phyloP scores from a whole-genome alignment of 1,284 basidiomycete species.

The Leccinum griseonigrum region DNA sequence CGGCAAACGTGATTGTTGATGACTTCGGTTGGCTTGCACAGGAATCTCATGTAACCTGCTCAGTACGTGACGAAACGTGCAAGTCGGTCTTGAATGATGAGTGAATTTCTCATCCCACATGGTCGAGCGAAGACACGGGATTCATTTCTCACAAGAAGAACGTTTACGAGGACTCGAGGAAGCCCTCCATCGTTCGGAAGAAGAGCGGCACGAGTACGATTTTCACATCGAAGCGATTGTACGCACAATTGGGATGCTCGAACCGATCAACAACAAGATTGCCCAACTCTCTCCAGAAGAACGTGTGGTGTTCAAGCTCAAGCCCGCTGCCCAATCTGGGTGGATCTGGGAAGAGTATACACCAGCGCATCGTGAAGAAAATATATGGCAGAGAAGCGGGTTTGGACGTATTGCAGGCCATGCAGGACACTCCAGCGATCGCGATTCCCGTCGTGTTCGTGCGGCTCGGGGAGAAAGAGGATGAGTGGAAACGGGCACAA shows the following conservation, averaged over 20 bases:
- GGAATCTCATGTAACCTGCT: conserved; percentile 90
- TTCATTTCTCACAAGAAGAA: conserved; percentile 95
- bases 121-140: conserved; percentile 90
- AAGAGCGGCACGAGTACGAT: conserved; percentile 98
- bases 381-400: conserved; percentile 91
- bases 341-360: conserved; percentile 88
- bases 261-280: conserved; percentile 92
- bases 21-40: conserved; percentile 30
- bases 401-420: conserved; percentile 83
- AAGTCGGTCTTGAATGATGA: conserved; percentile 95
- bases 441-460: conserved; percentile 91
- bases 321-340: conserved; percentile 72
- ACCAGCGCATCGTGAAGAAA: conserved; percentile 95
- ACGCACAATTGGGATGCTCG: conserved; percentile 88
- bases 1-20: background rate
- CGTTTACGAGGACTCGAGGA: conserved; percentile 74
- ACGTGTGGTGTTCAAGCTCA: conserved; percentile 81
- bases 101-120: conserved; percentile 95
- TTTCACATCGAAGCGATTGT: conserved; percentile 98
- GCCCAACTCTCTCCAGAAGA: conserved; percentile 83
- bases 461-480: conserved; percentile 94
- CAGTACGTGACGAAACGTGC: conserved; percentile 96
- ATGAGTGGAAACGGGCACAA: conserved; percentile 99
- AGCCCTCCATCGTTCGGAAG: conserved; percentile 93
- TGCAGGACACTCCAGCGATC: conserved; percentile 90